Evolutionary conservation across 2,329 filamentous ascomycete genomes (phyloP).

Genomic region (Mycosphaerella arachidis): DNA sequence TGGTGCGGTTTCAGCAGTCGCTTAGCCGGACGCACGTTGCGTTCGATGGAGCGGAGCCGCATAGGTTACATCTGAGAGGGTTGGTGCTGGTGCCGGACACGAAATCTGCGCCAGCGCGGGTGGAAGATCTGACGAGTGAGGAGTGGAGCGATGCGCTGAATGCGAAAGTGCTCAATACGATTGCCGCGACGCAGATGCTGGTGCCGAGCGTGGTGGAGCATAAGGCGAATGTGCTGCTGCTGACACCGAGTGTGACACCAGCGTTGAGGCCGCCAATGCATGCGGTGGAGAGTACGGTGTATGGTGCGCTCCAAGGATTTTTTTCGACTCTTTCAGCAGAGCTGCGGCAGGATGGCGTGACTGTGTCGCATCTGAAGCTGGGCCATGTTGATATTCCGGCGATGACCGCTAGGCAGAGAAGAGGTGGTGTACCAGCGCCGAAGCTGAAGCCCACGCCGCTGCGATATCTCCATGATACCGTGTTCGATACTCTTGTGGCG

Average conservation of each 20-base stretch:
- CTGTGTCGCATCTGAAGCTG: conserved; percentile 82
- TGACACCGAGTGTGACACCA: conserved; percentile 77
- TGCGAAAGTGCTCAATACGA: conserved; percentile 83
- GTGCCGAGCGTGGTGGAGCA: conserved; percentile 53
- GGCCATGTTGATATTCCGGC: conserved; percentile 83
- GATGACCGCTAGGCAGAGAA: conserved; percentile 44
- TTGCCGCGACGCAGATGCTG: conserved; percentile 83
- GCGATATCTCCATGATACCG: conserved; percentile 74
- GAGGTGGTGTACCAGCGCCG: conserved; percentile 34
- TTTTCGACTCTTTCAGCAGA: conserved; percentile 75
- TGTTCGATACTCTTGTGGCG: conserved; percentile 82
- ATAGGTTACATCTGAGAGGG: conserved; percentile 71
- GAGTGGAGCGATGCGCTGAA: conserved; percentile 88
- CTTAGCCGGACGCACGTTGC: conserved; percentile 72
- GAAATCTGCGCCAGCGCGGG: conserved; percentile 58
- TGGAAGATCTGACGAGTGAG: conserved; percentile 78
- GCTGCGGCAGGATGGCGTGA: conserved; percentile 68
- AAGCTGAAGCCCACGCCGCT: conserved; percentile 55
- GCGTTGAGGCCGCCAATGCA: conserved; percentile 75
- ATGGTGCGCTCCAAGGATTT: conserved; percentile 80
- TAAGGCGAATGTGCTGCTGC: conserved; percentile 65
- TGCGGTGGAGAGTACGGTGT: conserved; percentile 79
- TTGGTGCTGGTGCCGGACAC: conserved; percentile 78
- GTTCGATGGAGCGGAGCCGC: conserved; percentile 68
- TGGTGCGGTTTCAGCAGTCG: conserved; percentile 66